These are phyloP conservation scores for Lyophyllum atratum DNA, from an alignment of 768 basidiomycete genomes.

Conservation along the genomic window DNA sequence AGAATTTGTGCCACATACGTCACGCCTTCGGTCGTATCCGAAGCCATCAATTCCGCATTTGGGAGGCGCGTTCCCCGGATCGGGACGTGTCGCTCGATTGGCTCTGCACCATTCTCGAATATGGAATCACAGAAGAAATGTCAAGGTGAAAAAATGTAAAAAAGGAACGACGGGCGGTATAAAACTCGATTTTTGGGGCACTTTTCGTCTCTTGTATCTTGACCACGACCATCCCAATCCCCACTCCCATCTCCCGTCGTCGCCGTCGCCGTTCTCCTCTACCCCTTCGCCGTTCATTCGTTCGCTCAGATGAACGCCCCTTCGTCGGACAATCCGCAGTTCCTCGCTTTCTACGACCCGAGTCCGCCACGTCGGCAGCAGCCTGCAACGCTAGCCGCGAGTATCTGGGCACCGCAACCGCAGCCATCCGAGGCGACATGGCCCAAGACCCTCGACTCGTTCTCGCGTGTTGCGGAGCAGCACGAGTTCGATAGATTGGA, in stretches of 20 bases:
- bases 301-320: conserved; percentile 29
- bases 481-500: conserved; percentile 27
- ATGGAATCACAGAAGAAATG: conserved; percentile 22
- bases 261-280: neutral
- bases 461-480: conserved; percentile 55
- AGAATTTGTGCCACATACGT: neutral
- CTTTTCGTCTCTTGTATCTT: conserved; percentile 38
- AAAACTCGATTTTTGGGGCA: conserved; percentile 29
- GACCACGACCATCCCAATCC: conserved; percentile 40
- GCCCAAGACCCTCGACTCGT: conserved; percentile 67
- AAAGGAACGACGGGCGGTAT: conserved; percentile 9
- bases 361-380: conserved; percentile 36
- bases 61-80: neutral
- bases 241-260: neutral
- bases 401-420: conserved; percentile 85
- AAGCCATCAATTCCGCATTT: neutral
- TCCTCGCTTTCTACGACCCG: conserved; percentile 39
- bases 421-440: conserved; percentile 67
- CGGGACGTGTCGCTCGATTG: neutral
- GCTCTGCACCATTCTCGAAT: neutral
- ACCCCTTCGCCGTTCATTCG: conserved; percentile 7
- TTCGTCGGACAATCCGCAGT: conserved; percentile 32
- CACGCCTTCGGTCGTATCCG: neutral
- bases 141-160: conserved; percentile 5
- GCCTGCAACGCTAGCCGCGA: conserved; percentile 43